A percentile compares a stretch with the other conserved stretches of the same genome.
Conservation (phyloP, 2,329 filamentous ascomycete species). For the Cladophialophora immunda region DNA sequence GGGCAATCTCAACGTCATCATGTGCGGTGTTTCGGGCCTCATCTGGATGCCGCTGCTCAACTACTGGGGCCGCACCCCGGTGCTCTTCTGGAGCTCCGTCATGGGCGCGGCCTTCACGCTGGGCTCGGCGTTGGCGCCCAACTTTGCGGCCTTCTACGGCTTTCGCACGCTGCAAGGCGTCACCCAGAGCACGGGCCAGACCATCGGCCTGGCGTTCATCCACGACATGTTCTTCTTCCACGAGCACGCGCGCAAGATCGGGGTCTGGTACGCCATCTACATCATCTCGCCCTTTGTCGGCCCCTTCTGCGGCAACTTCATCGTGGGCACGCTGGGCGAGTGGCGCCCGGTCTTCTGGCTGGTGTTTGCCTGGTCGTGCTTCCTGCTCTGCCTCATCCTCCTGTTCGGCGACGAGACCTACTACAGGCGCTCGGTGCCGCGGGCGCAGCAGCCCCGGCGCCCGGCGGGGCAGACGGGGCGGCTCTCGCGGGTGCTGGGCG, state of each 20-base stretch:
- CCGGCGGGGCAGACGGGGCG: slow-evolving; percentile 38
- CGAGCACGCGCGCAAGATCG: slow-evolving; percentile 51
- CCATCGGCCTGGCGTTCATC: slow-evolving; percentile 52
- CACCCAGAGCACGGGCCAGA: slow-evolving; percentile 51
- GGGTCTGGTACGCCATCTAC: slow-evolving; percentile 49
- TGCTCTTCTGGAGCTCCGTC: slow-evolving; percentile 50
- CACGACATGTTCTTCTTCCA: slow-evolving; percentile 53
- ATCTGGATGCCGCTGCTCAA: slow-evolving; percentile 49
- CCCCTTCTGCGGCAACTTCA: slow-evolving; percentile 46
- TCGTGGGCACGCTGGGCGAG: slow-evolving; percentile 43
- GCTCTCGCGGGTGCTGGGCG: slow-evolving; percentile 37
- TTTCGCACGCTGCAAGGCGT: slow-evolving; percentile 54
- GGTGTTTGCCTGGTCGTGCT: slow-evolving; percentile 40
- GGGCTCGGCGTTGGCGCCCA: slow-evolving; percentile 47
- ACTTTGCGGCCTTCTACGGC: slow-evolving; percentile 50
- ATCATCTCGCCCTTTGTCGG: slow-evolving; percentile 42
- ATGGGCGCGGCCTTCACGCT: slow-evolving; percentile 47
- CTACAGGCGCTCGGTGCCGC: slow-evolving; percentile 45
- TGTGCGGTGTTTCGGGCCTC: slow-evolving; percentile 48
- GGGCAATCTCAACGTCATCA: slow-evolving; percentile 38
- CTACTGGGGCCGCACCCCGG: slow-evolving; percentile 54
- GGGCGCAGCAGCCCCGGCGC: slow-evolving; percentile 31
- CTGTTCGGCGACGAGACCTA: slow-evolving; percentile 49
- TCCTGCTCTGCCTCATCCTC: slow-evolving; percentile 45
- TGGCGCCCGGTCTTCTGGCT: slow-evolving; percentile 50